Conservation (phyloP, 495 filamentous ascomycete genomes). For the Podospora didyma region DNA sequence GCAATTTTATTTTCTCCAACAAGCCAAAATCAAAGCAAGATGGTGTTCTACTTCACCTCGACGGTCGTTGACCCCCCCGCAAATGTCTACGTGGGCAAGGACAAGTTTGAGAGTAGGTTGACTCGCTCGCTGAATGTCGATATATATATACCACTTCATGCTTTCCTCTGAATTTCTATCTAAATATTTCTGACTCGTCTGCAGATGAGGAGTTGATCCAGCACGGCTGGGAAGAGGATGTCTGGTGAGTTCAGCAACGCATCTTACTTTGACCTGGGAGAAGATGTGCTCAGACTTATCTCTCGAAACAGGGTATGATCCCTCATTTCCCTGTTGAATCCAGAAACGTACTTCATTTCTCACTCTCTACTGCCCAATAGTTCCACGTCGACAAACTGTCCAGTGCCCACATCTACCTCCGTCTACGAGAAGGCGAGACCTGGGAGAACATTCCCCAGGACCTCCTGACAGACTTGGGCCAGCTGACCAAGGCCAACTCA, state of each 20-base stretch:
- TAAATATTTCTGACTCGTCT: not conserved
- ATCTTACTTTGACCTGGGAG: no score
- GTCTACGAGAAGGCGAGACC: constrained; percentile 71
- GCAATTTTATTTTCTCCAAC: no score
- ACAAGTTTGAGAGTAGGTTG: constrained; percentile 94
- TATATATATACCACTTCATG: no score
- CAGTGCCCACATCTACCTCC: constrained; percentile 92
- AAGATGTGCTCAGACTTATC: no score
- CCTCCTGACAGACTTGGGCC: constrained; percentile 80
- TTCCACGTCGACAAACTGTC: constrained; percentile 98
- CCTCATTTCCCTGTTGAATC: no score
- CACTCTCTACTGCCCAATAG: constrained; percentile 36
- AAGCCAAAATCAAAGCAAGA: no score
- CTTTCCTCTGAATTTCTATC: no score
- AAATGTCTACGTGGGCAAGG: constrained; percentile 93
- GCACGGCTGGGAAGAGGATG: constrained; percentile 87
- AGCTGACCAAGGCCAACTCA: constrained; percentile 96
- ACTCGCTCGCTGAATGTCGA: not conserved
- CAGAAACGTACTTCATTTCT: not conserved
- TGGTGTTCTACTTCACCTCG: constrained; percentile 97
- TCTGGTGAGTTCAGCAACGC: constrained; percentile 61
- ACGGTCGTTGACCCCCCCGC: constrained; percentile 66
- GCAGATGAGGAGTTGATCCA: constrained; percentile 95
- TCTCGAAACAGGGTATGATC: constrained; percentile 2
- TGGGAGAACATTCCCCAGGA: constrained; percentile 80